Evolutionary conservation across 805 yeast species (phyloP), one percentile per base, ranked within the genome.

Genomic region (Metschnikowia gelsemii): DNA sequence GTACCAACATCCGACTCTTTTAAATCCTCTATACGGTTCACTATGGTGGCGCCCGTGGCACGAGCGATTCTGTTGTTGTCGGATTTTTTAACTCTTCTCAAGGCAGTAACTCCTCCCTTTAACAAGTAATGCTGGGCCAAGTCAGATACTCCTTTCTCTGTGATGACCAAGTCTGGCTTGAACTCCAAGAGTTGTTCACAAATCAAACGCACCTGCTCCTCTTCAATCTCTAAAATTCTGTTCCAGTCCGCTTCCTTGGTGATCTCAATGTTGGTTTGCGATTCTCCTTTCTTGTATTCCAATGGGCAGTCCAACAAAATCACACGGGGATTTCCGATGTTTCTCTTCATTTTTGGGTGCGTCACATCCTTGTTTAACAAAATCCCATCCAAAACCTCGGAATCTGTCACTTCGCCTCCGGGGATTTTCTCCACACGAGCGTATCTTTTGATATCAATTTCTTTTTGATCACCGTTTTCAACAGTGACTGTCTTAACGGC

Each of bases 231-330:
- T 57, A 93, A 73, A 49, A 93, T 80, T 65, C 98, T 80, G 62
- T 83, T 84, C 98, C 98, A 93, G 69, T 93, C 99, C 49, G 82
- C 86, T 66, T 91, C 98, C 58, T 88, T 88, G 32, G 96, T 84
- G 64, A 93, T 90, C 71, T 93, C 99, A 54, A 93, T 87, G 67
- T 93, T 91, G 40, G 98, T 93, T 66, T 93, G 99, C 2, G 97
- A 89, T 70, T 93, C 99, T 51, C 99, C 99, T 76, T 93, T 93
- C 72, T 93, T 93, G 72, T 93, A 93, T 69, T 93, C 99, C 56
- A 93, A 75, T 9, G 99, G 97, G 67, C 97, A 90, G 68, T 93
- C 99, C 54, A 93, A 75, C 52, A 93, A 75, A 14, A 93, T 78
- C 41, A 93, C 79, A 50, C 91, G 79, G 37, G 99, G 99, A 58